phyloP scores from a whole-genome alignment of 2,329 filamentous ascomycete genomes.

The Lasiodiplodia sp. region DNA sequence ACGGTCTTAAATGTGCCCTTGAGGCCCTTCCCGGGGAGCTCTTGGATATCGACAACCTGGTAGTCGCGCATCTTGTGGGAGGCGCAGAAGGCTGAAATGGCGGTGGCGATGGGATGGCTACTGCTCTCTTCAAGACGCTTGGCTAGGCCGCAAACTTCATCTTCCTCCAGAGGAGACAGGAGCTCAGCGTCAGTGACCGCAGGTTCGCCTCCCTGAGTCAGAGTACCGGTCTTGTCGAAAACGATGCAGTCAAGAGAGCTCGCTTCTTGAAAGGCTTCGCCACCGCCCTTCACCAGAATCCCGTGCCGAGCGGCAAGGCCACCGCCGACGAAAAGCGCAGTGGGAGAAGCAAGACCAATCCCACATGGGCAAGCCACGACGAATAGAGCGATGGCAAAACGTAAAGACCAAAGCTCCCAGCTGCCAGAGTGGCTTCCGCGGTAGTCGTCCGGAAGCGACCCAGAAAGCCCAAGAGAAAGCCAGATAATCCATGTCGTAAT shows the following conservation, averaged over 20 bases:
- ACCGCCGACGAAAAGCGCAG: slow-evolving; percentile 81
- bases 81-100: slow-evolving; percentile 69
- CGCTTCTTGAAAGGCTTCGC: slow-evolving; percentile 85
- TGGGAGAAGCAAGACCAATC: slow-evolving; percentile 83
- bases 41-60: slow-evolving; percentile 58
- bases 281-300: slow-evolving; percentile 83
- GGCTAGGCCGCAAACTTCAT: slow-evolving; percentile 60
- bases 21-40: slow-evolving; percentile 76
- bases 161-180: slow-evolving; percentile 40
- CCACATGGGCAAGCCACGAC: slow-evolving; percentile 88
- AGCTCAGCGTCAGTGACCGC: slow-evolving; percentile 66
- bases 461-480: slow-evolving; percentile 69
- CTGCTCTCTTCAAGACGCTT: slow-evolving; percentile 73
- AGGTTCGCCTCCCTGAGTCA: slow-evolving; percentile 76
- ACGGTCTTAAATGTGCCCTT: slow-evolving; percentile 60
- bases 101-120: slow-evolving; percentile 76
- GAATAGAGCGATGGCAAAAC: slow-evolving; percentile 87
- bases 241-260: slow-evolving; percentile 79
- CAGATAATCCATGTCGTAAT: slow-evolving; percentile 76
- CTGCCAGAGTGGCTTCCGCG: slow-evolving; percentile 64
- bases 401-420: slow-evolving; percentile 76
- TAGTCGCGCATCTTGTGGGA: slow-evolving; percentile 34
- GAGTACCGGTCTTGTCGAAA: slow-evolving; percentile 88
- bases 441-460: slow-evolving; percentile 64
- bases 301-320: slow-evolving; percentile 81